These are phyloP conservation scores for Emericellopsis atlantica DNA, from an alignment of 2,329 filamentous ascomycete species.

Conservation along the genomic window DNA sequence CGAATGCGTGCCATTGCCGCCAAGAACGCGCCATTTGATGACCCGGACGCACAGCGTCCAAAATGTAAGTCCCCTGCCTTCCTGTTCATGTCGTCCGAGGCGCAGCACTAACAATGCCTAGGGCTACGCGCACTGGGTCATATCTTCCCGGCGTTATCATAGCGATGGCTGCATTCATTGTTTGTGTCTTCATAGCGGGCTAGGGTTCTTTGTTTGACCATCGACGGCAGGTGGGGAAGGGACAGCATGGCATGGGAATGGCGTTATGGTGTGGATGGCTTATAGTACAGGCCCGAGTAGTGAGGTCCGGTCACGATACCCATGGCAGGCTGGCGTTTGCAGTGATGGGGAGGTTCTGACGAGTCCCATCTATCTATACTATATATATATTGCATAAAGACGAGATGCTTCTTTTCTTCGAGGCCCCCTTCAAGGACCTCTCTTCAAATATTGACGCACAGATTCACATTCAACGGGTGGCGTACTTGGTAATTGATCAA, in stretches of 20 bases:
- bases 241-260: neutral
- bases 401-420: too few species aligned
- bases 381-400: too few species aligned
- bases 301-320: too few species aligned
- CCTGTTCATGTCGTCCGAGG: too few species aligned
- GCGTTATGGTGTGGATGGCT: neutral
- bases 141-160: slow-evolving; percentile 27
- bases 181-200: neutral
- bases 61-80: slow-evolving; percentile 19
- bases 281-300: too few species aligned
- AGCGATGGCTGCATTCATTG: neutral
- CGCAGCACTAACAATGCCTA: slow-evolving; percentile 6
- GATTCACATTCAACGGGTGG: too few species aligned
- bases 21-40: slow-evolving; percentile 28
- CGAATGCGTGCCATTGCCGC: slow-evolving; percentile 29
- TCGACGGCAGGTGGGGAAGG: neutral
- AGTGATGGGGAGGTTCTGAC: too few species aligned
- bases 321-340: too few species aligned
- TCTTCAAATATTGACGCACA: too few species aligned
- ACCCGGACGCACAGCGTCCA: slow-evolving; percentile 24
- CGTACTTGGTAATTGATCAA: too few species aligned
- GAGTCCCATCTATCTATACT: too few species aligned
- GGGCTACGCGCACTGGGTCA: slow-evolving; percentile 29
- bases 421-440: too few species aligned
- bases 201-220: slow-evolving; percentile 1